phyloP scores from a whole-genome alignment of 2,329 filamentous ascomycete genomes.

The Talaromyces sp. region DNA sequence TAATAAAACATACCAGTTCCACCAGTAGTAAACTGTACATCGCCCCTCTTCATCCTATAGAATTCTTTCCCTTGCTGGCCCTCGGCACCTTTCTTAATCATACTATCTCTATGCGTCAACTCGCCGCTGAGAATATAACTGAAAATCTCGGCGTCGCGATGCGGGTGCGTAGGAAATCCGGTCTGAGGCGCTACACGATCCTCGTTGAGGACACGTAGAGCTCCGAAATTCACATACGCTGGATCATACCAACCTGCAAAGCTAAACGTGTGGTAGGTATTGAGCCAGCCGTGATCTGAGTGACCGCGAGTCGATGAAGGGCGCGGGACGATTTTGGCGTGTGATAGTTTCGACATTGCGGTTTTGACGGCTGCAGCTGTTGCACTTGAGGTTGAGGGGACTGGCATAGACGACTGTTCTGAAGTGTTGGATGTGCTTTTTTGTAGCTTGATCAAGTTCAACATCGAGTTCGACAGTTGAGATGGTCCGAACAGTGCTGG shows the following conservation, averaged over 20 bases:
- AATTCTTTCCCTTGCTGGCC: slow-evolving; percentile 58
- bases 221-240: slow-evolving; percentile 63
- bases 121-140: slow-evolving; percentile 80
- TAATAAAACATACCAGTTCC: slow-evolving; percentile 59
- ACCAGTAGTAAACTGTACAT: slow-evolving; percentile 88
- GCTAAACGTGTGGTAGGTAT: slow-evolving; percentile 80
- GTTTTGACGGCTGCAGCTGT: slow-evolving; percentile 19
- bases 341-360: slow-evolving; percentile 59
- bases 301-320: slow-evolving; percentile 68
- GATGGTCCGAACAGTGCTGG: background rate
- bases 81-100: slow-evolving; percentile 66
- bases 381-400: background rate
- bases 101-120: slow-evolving; percentile 80
- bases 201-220: slow-evolving; percentile 81
- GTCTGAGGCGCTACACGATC: slow-evolving; percentile 69
- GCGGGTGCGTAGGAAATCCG: slow-evolving; percentile 80
- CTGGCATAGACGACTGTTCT: background rate
- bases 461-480: background rate
- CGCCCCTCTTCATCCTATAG: slow-evolving; percentile 67
- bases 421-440: background rate
- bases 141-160: slow-evolving; percentile 87
- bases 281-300: slow-evolving; percentile 79
- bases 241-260: slow-evolving; percentile 71
- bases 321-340: slow-evolving; percentile 70
- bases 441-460: background rate